These are phyloP conservation scores for Macrocybe sp. DNA, from an alignment of 1,284 basidiomycete species.

Conservation along the genomic window DNA sequence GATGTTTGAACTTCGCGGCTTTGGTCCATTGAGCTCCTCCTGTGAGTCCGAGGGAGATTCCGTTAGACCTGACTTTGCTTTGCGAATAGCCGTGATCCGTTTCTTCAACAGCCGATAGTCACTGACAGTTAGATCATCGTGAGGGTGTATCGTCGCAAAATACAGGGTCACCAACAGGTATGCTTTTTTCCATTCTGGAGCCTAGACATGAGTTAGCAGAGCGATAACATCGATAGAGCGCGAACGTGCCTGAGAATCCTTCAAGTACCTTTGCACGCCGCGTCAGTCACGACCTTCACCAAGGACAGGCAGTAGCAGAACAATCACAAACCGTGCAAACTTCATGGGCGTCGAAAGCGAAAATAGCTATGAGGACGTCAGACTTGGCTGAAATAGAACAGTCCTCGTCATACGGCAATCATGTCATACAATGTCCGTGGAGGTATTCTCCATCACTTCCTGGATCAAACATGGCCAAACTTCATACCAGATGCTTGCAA, in stretches of 20 bases:
- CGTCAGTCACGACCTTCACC: slow-evolving; percentile 17
- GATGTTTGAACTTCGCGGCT: not conserved
- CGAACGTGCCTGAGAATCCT: slow-evolving; percentile 58
- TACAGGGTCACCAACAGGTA: slow-evolving; percentile 56
- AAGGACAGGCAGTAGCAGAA: not conserved
- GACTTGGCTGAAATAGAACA: not conserved
- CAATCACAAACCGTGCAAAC: slow-evolving; percentile 43
- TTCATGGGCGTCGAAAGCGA: slow-evolving; percentile 34
- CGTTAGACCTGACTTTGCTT: slow-evolving; percentile 30
- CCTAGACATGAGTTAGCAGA: slow-evolving; percentile 32
- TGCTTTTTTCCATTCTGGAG: slow-evolving; percentile 77
- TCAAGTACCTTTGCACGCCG: slow-evolving; percentile 44
- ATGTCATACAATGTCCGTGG: not conserved
- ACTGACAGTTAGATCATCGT: slow-evolving; percentile 30
- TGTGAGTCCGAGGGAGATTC: slow-evolving; percentile 6
- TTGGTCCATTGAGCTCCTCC: slow-evolving; percentile 1
- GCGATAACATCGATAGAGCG: slow-evolving; percentile 1
- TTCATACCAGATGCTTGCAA: too few species aligned
- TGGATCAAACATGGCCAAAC: not conserved
- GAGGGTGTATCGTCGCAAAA: slow-evolving; percentile 1
- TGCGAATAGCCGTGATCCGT: slow-evolving; percentile 53
- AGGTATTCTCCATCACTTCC: not conserved
- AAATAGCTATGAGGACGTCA: not conserved
- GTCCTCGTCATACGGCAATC: not conserved
- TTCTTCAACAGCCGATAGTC: slow-evolving; percentile 74